These are phyloP conservation scores for Euryodendron excelsum DNA, from an alignment of 148 eudicot genomes.

Conservation along the genomic window DNA sequence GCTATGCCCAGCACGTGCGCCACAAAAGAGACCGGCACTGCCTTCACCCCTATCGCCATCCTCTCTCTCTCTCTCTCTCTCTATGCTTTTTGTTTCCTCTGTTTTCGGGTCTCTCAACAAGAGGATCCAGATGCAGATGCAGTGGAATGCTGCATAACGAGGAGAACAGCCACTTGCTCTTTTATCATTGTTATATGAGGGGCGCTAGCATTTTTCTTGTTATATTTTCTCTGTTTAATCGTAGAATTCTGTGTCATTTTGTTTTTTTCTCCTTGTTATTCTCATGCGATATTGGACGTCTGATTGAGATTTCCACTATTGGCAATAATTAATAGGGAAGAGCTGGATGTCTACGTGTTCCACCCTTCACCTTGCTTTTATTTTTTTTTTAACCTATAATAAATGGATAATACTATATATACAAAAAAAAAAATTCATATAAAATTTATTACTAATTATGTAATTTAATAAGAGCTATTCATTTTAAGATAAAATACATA, in stretches of 20 bases:
- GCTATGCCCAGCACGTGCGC: slow-evolving; percentile 60
- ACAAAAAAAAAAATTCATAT: no score
- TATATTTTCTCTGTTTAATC: no score
- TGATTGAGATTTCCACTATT: neutral
- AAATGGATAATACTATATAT: no score
- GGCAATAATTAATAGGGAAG: neutral
- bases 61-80: neutral
- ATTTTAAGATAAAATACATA: no score
- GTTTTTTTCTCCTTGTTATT: neutral
- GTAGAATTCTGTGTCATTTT: neutral
- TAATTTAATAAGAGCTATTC: no score
- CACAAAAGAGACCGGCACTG: slow-evolving; percentile 46
- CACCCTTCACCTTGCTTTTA: neutral
- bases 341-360: neutral
- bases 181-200: no score
- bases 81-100: neutral
- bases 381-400: no score
- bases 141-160: neutral
- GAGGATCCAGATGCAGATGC: no score
- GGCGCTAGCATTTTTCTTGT: no score
- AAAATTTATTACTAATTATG: no score
- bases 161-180: no score
- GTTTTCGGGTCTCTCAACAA: neutral
- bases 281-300: neutral
- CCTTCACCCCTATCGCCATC: slow-evolving; percentile 48